A percentile compares a stretch with the other conserved stretches of the same genome.
Conservation (phyloP, 2,329 filamentous ascomycete species). For the Sporothrix schenckii region DNA sequence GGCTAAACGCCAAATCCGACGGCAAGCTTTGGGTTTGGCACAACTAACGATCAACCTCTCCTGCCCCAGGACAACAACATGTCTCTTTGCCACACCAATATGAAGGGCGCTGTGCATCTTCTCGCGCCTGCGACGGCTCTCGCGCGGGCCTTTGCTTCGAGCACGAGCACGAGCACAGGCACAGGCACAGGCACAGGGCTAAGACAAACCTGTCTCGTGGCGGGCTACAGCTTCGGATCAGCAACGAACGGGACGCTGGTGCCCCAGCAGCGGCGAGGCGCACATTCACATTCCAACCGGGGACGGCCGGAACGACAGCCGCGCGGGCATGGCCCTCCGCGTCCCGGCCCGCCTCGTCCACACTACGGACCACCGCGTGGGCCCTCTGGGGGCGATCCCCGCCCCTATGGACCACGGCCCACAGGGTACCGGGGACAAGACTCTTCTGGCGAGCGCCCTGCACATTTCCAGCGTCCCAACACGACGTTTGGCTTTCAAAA, state of each 20-base stretch:
- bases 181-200: not conserved
- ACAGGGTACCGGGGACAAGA: too few species aligned
- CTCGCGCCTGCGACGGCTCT: slow-evolving; percentile 53
- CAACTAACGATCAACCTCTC: not conserved
- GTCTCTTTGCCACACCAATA: slow-evolving; percentile 35
- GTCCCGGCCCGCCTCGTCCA: not conserved
- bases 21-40: too few species aligned
- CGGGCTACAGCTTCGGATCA: not conserved
- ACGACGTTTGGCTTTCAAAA: too few species aligned
- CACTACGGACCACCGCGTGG: too few species aligned
- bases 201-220: not conserved
- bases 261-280: not conserved
- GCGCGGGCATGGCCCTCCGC: not conserved
- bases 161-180: too few species aligned
- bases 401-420: too few species aligned
- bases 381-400: too few species aligned
- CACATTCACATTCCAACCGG: not conserved
- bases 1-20: not conserved
- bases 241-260: not conserved
- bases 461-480: too few species aligned
- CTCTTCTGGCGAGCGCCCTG: too few species aligned
- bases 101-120: slow-evolving; percentile 47
- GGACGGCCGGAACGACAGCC: not conserved
- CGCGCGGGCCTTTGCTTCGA: slow-evolving; percentile 48
- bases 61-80: not conserved